These are phyloP conservation scores for Dentiscutata heterogama DNA, from an alignment of 371 early-diverging fungal genomes.

Conservation along the genomic window DNA sequence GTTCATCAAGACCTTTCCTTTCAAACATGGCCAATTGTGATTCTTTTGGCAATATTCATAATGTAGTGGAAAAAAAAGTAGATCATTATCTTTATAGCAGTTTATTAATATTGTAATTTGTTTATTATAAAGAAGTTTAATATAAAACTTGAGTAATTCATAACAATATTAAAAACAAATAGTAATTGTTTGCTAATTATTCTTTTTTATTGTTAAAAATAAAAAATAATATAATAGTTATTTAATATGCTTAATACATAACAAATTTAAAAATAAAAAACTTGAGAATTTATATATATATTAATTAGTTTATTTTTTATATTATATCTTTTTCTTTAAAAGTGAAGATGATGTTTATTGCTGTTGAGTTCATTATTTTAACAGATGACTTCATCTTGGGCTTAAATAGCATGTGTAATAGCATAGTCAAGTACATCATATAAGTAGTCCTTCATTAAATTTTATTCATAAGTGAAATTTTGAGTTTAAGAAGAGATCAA, in stretches of 20 bases:
- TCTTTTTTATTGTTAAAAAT: too few species aligned
- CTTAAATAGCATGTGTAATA: background rate
- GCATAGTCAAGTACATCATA: background rate
- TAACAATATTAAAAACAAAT: too few species aligned
- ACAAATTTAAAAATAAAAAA: too few species aligned
- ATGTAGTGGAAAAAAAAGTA: background rate
- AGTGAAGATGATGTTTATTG: background rate
- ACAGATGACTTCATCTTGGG: background rate
- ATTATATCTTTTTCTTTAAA: background rate
- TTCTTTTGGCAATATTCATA: background rate
- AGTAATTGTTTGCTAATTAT: too few species aligned
- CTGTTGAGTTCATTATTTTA: background rate
- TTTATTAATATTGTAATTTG: background rate
- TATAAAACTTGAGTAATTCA: too few species aligned
- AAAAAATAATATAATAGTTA: too few species aligned
- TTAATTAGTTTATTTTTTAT: background rate
- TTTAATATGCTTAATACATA: too few species aligned
- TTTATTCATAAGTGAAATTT: background rate
- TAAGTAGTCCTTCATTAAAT: background rate
- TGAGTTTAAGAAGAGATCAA: background rate
- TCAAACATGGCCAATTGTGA: background rate
- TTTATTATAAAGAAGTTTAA: background rate
- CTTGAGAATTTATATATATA: too few species aligned
- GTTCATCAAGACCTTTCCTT: slow-evolving; percentile 1
- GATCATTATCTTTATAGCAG: background rate